phyloP scores from a whole-genome alignment of 2,329 filamentous ascomycete species.

The Ambrosiella cleistominuta region DNA sequence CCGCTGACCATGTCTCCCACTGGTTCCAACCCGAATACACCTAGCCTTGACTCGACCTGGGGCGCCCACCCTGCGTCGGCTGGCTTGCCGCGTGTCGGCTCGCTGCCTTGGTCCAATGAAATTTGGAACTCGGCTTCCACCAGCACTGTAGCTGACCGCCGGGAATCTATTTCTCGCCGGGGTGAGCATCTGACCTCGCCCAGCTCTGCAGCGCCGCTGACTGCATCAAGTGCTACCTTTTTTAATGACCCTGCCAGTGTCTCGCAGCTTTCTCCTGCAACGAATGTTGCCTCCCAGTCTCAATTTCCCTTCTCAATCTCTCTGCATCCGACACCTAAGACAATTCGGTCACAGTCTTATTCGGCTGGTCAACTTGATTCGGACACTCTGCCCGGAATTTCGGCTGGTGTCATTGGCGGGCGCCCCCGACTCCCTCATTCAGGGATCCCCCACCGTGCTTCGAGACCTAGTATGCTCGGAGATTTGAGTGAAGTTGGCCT shows the following conservation, averaged over 20 bases:
- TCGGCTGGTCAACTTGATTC: slow-evolving; percentile 80
- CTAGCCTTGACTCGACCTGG: slow-evolving; percentile 50
- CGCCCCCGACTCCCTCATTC: slow-evolving; percentile 37
- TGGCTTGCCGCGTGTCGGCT: slow-evolving; percentile 28
- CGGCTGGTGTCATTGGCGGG: slow-evolving; percentile 31
- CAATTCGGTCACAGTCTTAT: slow-evolving; percentile 89
- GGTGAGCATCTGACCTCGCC: slow-evolving; percentile 61
- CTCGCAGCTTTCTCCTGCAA: slow-evolving; percentile 32
- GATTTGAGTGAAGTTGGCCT: slow-evolving; percentile 51
- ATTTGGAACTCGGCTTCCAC: slow-evolving; percentile 49
- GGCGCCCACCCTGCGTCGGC: slow-evolving; percentile 34
- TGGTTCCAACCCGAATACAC: slow-evolving; percentile 64
- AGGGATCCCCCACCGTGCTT: slow-evolving; percentile 63
- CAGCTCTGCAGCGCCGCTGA: slow-evolving; percentile 40
- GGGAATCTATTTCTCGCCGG: slow-evolving; percentile 57
- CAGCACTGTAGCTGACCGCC: slow-evolving; percentile 35
- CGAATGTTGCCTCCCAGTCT: slow-evolving; percentile 35
- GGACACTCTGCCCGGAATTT: slow-evolving; percentile 31
- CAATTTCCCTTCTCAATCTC: slow-evolving; percentile 79
- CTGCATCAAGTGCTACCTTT: slow-evolving; percentile 28
- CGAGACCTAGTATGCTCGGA: slow-evolving; percentile 58
- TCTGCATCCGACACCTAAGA: slow-evolving; percentile 77
- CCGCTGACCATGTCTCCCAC: slow-evolving; percentile 58
- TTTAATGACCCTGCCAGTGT: slow-evolving; percentile 27
- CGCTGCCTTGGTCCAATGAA: slow-evolving; percentile 52